Conservation (phyloP, 345 rosid genomes). For the Conringia planisiliqua region DNA sequence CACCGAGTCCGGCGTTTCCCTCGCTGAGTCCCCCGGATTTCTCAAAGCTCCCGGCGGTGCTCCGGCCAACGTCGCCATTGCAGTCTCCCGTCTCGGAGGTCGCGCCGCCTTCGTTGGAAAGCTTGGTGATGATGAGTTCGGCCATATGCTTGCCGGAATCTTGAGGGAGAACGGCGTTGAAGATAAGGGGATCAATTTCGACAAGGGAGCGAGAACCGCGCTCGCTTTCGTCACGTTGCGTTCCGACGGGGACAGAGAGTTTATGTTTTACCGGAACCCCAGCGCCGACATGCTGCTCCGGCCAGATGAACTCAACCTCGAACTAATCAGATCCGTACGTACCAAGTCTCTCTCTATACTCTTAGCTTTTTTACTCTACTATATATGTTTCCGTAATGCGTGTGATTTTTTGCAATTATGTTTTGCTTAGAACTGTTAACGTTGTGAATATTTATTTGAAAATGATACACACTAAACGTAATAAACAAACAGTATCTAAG, state of each 20-base stretch:
- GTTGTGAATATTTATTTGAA: too few species aligned
- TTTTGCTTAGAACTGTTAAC: too few species aligned
- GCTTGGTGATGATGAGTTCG: constrained; percentile 67
- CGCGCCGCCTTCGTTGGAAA: constrained; percentile 54
- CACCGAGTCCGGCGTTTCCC: constrained; percentile 49
- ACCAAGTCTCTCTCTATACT: too few species aligned
- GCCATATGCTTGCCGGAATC: constrained; percentile 56
- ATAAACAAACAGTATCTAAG: too few species aligned
- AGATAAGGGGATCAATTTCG: constrained; percentile 50
- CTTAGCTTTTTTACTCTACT: too few species aligned
- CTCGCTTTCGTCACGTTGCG: constrained; percentile 57
- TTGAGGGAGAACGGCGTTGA: constrained; percentile 51
- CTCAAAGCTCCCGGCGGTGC: constrained; percentile 62
- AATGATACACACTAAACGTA: too few species aligned
- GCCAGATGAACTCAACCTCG: constrained; percentile 48
- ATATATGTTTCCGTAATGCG: too few species aligned
- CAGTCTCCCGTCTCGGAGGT: constrained; percentile 51
- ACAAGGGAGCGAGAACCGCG: constrained; percentile 61
- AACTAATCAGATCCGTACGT: constrained; percentile 48
- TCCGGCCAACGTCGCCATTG: constrained; percentile 62
- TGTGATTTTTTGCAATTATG: too few species aligned
- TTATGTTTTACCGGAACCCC: constrained; percentile 63
- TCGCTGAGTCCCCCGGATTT: constrained; percentile 48
- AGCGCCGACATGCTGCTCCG: constrained; percentile 71
- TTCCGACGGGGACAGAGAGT: constrained; percentile 60